Evolutionary conservation across 768 basidiomycete species (phyloP), one percentile per base, ranked within the genome.

Genomic region (Pluteus cervinus): DNA sequence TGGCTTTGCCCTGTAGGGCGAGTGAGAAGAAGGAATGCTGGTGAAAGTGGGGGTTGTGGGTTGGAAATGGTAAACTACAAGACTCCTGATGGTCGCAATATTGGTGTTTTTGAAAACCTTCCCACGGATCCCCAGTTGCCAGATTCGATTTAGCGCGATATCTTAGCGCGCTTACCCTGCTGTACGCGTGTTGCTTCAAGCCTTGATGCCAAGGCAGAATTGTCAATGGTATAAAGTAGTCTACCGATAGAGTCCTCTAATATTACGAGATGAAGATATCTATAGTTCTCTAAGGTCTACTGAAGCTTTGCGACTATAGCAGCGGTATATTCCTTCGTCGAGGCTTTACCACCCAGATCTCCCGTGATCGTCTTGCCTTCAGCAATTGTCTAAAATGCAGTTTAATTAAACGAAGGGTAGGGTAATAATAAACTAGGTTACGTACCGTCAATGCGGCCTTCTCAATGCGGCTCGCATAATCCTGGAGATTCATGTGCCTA

Each of bases 351-450:
- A 15, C 96, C 92, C 41, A 99, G 68, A 62, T 99, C 96, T 21
- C 94, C 88, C 6, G 96, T 99, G 60, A 97, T 93, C 28, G 71
- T 61, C 67, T 87, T 91, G 48, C 96, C 96, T 66, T 96, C 94
- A 12, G 94, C 91, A 56, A 99, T 96, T 23, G 92, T 98, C 92
- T 94, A 25, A 28, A 49, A 50, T n/a, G 21, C 39, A 36, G 44
- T 41, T 42, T 47, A 24, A 15, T 24, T 22, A 42, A 40, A n/a
- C 33, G 36, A 24, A 21, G 17, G 45, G 14, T 40, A 17, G 41
- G 47, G 24, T 33, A 23, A 24, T 17, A 20, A 35, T 24, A 15
- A 17, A 24, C 10, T 31, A 36, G 26, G 28, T 29, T 11, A 64
- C 89, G 60, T 65, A 96, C 93, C 44, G 74, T 60, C 45, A 99